phyloP scores from a whole-genome alignment of 2,329 filamentous ascomycete genomes.

The Fusarium penzigii region DNA sequence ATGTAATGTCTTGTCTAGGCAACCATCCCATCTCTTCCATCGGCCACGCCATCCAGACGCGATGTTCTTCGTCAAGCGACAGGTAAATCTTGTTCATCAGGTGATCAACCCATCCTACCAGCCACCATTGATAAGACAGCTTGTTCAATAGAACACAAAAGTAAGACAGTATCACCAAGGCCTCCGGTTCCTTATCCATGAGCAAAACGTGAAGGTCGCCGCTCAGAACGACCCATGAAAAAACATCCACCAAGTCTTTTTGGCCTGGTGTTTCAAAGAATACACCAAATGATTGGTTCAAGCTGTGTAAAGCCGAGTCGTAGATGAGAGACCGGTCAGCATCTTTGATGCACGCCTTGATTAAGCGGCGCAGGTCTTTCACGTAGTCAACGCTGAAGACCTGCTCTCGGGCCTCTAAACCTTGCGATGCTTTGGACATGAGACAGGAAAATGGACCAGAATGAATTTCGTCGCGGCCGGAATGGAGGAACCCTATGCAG shows the following conservation, averaged over 20 bases:
- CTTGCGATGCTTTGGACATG: not conserved
- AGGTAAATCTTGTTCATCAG: constrained; percentile 1
- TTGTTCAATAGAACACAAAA: constrained; percentile 1
- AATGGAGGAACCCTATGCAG: not conserved
- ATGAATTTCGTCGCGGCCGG: not conserved
- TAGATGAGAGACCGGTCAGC: not conserved
- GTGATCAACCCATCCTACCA: constrained; percentile 1
- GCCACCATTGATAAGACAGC: not conserved
- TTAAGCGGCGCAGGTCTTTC: not conserved
- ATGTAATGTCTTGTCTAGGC: not conserved
- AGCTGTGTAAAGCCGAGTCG: not conserved
- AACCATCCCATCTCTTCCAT: constrained; percentile 3
- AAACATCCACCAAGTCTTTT: constrained; percentile 2
- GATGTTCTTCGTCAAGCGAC: not conserved
- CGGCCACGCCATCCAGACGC: constrained; percentile 1
- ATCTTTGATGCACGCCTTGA: not conserved
- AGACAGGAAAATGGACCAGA: not conserved
- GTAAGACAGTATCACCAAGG: constrained; percentile 1
- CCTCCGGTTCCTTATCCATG: constrained; percentile 1
- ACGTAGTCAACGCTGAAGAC: not conserved
- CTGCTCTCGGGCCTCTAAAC: not conserved
- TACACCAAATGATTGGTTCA: constrained; percentile 1
- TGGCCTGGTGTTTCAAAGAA: constrained; percentile 1
- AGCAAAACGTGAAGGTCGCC: not conserved
- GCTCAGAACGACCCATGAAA: not conserved